These are phyloP conservation scores for Penicillium lividum DNA, from an alignment of 495 filamentous ascomycete species.

Conservation along the genomic window DNA sequence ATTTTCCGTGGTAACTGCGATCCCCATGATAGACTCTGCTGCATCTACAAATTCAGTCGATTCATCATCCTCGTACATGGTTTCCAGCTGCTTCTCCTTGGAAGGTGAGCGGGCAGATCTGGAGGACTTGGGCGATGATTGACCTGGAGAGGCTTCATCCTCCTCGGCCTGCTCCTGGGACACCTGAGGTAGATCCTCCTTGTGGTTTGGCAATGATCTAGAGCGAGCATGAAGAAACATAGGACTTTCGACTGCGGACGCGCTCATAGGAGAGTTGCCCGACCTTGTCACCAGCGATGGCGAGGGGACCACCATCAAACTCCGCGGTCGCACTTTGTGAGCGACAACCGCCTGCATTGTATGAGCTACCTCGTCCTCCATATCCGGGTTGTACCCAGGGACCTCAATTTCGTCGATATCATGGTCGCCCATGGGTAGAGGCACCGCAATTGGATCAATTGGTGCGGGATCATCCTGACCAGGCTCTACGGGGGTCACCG, in stretches of 20 bases:
- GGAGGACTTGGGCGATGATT: conserved; percentile 26
- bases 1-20: conserved; percentile 25
- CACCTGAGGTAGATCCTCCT: conserved; percentile 20
- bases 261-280: conserved; percentile 38
- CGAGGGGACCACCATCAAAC: conserved; percentile 56
- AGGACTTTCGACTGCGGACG: conserved; percentile 24
- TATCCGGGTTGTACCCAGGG: conserved; percentile 59
- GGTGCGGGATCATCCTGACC: conserved; percentile 22
- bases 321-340: conserved; percentile 61
- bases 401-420: conserved; percentile 76
- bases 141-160: conserved; percentile 8
- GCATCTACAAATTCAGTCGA: conserved; percentile 31
- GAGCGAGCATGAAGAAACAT: conserved; percentile 50
- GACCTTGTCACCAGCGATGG: conserved; percentile 36
- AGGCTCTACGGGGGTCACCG: conserved; percentile 27
- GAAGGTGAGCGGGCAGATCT: conserved; percentile 15
- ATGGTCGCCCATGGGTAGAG: conserved; percentile 64
- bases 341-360: conserved; percentile 49
- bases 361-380: conserved; percentile 59
- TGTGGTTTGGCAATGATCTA: conserved; percentile 51
- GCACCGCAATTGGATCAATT: conserved; percentile 55
- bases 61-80: conserved; percentile 48
- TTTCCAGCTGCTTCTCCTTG: conserved; percentile 42
- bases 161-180: conserved; percentile 19
- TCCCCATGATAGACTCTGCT: conserved; percentile 23